These are phyloP conservation scores for Coprinopsis marcescibilis DNA, from an alignment of 768 basidiomycete species.

Conservation along the genomic window DNA sequence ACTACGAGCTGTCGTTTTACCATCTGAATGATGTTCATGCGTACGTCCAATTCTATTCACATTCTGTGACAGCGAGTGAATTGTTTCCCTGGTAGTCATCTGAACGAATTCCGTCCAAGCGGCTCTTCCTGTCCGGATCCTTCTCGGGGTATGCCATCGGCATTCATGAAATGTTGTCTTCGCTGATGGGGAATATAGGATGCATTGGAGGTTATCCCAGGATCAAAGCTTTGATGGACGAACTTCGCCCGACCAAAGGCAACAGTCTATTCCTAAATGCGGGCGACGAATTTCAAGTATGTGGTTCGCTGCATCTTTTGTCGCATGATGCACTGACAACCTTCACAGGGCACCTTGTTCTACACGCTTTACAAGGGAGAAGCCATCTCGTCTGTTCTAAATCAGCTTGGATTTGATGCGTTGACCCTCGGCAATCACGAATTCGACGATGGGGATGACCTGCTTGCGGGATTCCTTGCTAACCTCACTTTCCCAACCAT, in stretches of 20 bases:
- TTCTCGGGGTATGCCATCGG: conserved; percentile 17
- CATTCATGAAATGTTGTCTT: not conserved
- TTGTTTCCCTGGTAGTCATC: conserved; percentile 20
- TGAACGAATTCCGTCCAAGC: conserved; percentile 32
- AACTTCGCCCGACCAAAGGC: conserved; percentile 22
- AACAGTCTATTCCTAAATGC: conserved; percentile 38
- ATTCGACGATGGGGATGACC: conserved; percentile 38
- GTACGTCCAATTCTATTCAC: conserved; percentile 12
- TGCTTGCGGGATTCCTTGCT: conserved; percentile 29
- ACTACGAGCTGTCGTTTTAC: conserved; percentile 27
- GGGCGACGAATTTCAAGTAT: conserved; percentile 43
- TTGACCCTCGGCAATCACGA: conserved; percentile 44
- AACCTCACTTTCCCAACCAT: conserved; percentile 40
- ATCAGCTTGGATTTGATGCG: conserved; percentile 38
- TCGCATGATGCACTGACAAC: not conserved
- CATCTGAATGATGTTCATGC: conserved; percentile 42
- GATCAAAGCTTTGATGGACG: conserved; percentile 32
- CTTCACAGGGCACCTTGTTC: conserved; percentile 35
- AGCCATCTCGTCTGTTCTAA: conserved; percentile 35
- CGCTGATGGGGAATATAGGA: conserved; percentile 14
- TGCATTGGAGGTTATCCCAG: conserved; percentile 40
- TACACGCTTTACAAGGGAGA: conserved; percentile 39
- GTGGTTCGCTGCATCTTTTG: not conserved
- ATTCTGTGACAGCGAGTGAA: not conserved
- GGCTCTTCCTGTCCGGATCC: conserved; percentile 33